Base-by-base conservation (phyloP, 805 yeast species). In the Deakozyma indianensis region DNA sequence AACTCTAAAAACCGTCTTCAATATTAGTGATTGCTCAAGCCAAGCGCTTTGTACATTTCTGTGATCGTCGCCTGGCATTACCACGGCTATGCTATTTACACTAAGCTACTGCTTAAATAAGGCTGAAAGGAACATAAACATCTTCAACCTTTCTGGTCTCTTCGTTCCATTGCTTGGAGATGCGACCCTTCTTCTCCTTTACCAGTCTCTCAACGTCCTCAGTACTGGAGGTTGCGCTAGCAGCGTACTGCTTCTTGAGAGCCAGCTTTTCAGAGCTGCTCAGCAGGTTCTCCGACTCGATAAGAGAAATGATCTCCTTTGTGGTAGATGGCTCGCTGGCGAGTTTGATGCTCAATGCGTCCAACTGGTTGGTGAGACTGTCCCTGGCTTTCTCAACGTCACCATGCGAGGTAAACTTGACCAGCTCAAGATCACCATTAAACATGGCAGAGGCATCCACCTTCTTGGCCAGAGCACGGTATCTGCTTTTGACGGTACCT, bases 401-500 rank as follows among this genome's bases (percentile, higher is more conserved):
- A 24, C 40, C 45, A 11, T 43, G 23, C 27, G 42, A 49, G 23
- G 69, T 49, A 51, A 65, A 66, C 38, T 62, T 56, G 46, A 67
- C 67, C 27, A 77, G 60, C 23, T 68, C 60, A 45, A 56, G 62
- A 32, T 56, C 57, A 21, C 68, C 64, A 53, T 73, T 80, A 47
- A 80, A 69, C 50, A 74, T 65, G 3, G 76, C 67, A 22, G 64
- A 54, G 1, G 59, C 47, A 52, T 78, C 83, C 5, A 74, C 50
- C 5, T 58, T 59, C 4, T 44, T 28, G 14, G 41, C 38, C 14
- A 50, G 15, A 50, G 43, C 49, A 3, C 54, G 40, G 51, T 75
- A 75, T 15, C 59, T 49, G 0, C 48, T 25, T 45, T 59, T 62
- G 41, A 56, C 48, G 1, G 48, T 22, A 11, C 50, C 50, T 4